phyloP scores from a whole-genome alignment of 768 basidiomycete genomes.

The Tricholoma hemisulphureum region DNA sequence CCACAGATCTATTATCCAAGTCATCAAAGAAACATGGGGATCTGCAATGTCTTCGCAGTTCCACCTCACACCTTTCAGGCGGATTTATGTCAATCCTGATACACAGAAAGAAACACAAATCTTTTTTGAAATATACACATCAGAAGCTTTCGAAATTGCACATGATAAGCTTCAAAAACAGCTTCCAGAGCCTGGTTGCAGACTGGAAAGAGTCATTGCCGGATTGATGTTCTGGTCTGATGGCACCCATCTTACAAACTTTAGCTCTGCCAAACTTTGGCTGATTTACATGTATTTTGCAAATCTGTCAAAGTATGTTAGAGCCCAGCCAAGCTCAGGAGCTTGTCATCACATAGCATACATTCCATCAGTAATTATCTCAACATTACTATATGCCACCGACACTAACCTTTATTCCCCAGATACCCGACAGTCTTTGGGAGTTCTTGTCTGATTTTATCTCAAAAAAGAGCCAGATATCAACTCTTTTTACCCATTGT shows the following conservation, averaged over 20 bases:
- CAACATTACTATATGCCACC: neutral
- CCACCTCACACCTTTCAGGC: no score
- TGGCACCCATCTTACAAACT: no score
- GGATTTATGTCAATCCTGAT: no score
- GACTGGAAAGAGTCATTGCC: neutral
- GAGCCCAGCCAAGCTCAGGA: neutral
- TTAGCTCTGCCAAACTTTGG: no score
- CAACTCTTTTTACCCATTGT: slow-evolving; percentile 22
- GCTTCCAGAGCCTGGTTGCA: neutral
- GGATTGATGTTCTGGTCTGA: no score
- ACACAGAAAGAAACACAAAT: no score
- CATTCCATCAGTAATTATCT: neutral
- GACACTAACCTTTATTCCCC: no score
- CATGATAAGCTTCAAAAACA: neutral
- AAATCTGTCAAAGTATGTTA: neutral
- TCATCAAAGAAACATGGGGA: neutral
- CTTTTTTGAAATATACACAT: neutral
- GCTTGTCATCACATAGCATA: no score
- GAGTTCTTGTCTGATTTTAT: slow-evolving; percentile 17
- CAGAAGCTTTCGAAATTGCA: neutral
- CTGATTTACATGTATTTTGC: neutral
- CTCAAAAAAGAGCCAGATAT: slow-evolving; percentile 6
- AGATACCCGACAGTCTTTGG: slow-evolving; percentile 28
- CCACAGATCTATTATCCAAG: no score
- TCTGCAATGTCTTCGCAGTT: neutral